phyloP scores from a whole-genome alignment of 192 early-diverging fungal genomes.

The Haplosporangium gracile region DNA sequence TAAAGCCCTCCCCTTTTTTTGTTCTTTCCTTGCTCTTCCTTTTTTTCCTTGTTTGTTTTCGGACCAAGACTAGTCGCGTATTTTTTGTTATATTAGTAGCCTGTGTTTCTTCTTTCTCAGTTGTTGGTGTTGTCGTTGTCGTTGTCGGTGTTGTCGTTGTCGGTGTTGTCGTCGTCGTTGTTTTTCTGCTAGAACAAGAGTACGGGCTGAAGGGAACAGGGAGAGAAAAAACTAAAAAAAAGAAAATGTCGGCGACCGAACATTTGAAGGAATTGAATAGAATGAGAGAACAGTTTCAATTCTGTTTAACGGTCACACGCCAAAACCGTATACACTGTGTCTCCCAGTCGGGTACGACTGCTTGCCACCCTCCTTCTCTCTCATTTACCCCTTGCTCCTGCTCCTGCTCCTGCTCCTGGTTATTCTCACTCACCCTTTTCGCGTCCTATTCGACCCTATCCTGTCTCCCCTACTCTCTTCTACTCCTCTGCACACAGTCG shows the following conservation, averaged over 20 bases:
- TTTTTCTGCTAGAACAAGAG: neutral
- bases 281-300: neutral
- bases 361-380: neutral
- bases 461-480: too few relatives aligned
- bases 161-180: too few relatives aligned
- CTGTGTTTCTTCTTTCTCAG: too few relatives aligned
- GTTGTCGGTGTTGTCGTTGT: neutral
- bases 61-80: neutral
- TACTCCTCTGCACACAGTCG: neutral
- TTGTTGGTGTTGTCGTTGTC: neutral
- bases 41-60: neutral
- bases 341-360: conserved; percentile 6
- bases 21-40: neutral
- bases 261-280: neutral
- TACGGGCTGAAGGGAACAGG: neutral
- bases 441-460: neutral
- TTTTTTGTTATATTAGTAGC: neutral
- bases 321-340: neutral
- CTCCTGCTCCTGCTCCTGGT: too few relatives aligned
- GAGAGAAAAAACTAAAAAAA: neutral
- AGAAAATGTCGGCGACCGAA: neutral
- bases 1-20: neutral
- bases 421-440: neutral
- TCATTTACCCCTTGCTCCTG: neutral
- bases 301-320: conserved; percentile 26